A percentile compares a stretch with the other conserved stretches of the same genome.
These are phyloP conservation scores for Chrysoporthe deuterocubensis DNA, from an alignment of 2,329 filamentous ascomycete genomes.

Conservation along the genomic window DNA sequence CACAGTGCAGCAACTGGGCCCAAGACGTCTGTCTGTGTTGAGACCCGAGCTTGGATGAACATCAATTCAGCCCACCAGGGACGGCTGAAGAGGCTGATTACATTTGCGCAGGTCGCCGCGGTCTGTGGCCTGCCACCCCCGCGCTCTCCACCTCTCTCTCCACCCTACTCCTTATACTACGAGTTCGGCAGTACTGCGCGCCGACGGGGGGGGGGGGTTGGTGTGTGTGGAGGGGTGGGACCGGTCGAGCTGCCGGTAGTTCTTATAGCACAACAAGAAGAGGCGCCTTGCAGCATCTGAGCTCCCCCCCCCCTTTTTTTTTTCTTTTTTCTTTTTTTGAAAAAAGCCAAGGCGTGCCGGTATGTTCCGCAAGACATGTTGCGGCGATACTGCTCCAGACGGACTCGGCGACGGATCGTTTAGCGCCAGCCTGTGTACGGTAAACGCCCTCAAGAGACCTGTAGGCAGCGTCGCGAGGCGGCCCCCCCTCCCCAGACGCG, in stretches of 20 bases:
- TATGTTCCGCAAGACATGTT: too few relatives aligned
- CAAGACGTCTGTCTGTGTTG: neutral
- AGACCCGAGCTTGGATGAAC: neutral
- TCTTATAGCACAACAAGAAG: neutral
- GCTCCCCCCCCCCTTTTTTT: too few relatives aligned
- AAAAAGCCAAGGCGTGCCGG: too few relatives aligned
- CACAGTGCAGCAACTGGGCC: slow-evolving; percentile 79
- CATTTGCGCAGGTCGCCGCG: neutral
- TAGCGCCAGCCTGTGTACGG: too few relatives aligned
- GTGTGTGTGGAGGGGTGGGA: neutral
- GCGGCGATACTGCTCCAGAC: too few relatives aligned
- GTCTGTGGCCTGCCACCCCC: neutral
- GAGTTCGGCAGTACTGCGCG: neutral
- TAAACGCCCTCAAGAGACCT: too few relatives aligned
- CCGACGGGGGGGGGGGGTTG: too few relatives aligned
- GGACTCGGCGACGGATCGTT: too few relatives aligned
- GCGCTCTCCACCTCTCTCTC: neutral
- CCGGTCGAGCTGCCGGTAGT: neutral
- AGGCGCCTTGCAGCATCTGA: too few relatives aligned
- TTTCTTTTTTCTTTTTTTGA: too few relatives aligned
- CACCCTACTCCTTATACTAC: neutral
- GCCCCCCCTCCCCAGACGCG: too few relatives aligned
- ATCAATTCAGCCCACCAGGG: neutral
- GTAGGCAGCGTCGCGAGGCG: too few relatives aligned
- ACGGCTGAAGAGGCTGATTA: neutral